Conservation (phyloP, 371 early-diverging fungal genomes). For the Mucor saturninus region DNA sequence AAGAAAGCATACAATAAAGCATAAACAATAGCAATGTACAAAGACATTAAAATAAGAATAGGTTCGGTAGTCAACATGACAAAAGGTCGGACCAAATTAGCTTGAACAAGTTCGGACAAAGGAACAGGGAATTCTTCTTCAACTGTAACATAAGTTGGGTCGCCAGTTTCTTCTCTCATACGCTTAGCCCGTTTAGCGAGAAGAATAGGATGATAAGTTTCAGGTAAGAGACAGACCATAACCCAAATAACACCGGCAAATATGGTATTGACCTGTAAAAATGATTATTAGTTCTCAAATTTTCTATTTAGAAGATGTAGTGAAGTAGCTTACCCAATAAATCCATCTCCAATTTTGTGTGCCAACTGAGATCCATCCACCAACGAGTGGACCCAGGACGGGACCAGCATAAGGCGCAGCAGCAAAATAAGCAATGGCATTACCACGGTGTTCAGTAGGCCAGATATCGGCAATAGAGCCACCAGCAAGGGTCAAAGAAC, state of each 20-base stretch:
- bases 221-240: conserved; percentile 39
- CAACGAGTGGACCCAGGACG: conserved; percentile 50
- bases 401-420: conserved; percentile 55
- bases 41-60: conserved; percentile 42
- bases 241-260: conserved; percentile 48
- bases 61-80: conserved; percentile 48
- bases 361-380: conserved; percentile 51
- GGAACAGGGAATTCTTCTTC: conserved; percentile 44
- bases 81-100: conserved; percentile 44
- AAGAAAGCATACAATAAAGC: conserved; percentile 51
- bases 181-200: conserved; percentile 36
- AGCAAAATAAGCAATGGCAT: conserved; percentile 54
- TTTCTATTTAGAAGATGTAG: neutral
- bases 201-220: conserved; percentile 49
- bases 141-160: conserved; percentile 38
- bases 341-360: conserved; percentile 52
- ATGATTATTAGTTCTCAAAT: no score
- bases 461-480: conserved; percentile 50
- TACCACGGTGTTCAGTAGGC: conserved; percentile 40
- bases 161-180: conserved; percentile 36
- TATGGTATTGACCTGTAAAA: conserved; percentile 43
- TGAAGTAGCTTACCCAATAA: conserved; percentile 41
- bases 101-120: conserved; percentile 35
- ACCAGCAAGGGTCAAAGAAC: conserved; percentile 45
- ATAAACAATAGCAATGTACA: conserved; percentile 50